Conservation (phyloP, 257 asterid species). For the Leonotis leonurus region DNA sequence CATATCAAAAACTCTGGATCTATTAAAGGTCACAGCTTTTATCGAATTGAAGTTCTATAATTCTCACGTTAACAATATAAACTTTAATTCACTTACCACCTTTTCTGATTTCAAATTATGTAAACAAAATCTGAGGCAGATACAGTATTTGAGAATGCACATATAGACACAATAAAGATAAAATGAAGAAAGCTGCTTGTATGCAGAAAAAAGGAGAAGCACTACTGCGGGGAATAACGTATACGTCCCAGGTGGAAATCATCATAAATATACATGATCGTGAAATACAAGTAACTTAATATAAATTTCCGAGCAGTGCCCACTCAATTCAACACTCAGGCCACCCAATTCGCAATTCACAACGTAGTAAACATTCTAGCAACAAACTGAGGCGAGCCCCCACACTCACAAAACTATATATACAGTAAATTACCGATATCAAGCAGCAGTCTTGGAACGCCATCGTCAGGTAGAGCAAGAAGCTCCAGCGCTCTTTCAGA, state of each 20-base stretch:
- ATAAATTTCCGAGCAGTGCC: neutral
- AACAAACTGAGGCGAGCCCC: neutral
- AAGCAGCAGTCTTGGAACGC: conserved; percentile 69
- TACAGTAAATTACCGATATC: conserved; percentile 58
- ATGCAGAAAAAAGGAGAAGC: neutral
- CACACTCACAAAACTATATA: neutral
- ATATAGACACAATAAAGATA: neutral
- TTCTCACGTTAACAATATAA: neutral
- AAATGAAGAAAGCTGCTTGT: neutral
- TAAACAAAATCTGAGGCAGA: neutral
- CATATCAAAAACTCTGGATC: neutral
- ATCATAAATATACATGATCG: neutral
- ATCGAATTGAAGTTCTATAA: neutral
- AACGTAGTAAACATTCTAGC: neutral
- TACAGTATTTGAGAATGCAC: neutral
- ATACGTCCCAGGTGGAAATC: neutral
- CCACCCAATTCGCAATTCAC: neutral
- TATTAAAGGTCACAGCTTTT: neutral
- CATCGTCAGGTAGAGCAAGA: conserved; percentile 81
- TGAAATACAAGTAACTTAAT: neutral
- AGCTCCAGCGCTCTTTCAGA: conserved; percentile 92
- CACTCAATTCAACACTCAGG: neutral
- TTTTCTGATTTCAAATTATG: neutral
- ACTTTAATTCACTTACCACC: neutral
- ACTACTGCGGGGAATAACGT: neutral